Evolutionary conservation across 345 rosid species (phyloP).

Genomic region (Clausena lansium): DNA sequence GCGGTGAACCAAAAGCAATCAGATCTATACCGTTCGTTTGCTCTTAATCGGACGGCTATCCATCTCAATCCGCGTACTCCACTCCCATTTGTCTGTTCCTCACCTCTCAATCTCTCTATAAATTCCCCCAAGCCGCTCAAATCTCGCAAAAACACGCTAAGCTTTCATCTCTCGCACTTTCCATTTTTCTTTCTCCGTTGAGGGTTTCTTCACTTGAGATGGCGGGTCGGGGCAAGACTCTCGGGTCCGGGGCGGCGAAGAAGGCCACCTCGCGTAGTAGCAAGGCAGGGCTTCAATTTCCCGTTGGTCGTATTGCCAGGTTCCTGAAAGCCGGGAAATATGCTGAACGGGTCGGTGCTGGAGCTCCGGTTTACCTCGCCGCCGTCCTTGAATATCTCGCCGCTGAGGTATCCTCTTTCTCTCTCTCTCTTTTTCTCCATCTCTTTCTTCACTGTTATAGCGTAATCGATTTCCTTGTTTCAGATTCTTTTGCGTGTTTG

Average conservation of each 20-base stretch:
- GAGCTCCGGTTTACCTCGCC: constrained; percentile 94
- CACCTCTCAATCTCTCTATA: constrained; percentile 21
- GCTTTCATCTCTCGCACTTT: not conserved
- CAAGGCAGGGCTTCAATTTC: constrained; percentile 92
- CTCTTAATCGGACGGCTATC: constrained; percentile 31
- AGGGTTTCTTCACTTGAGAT: constrained; percentile 15
- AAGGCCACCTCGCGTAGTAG: constrained; percentile 97
- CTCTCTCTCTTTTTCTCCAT: no score
- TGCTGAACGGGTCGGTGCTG: constrained; percentile 95
- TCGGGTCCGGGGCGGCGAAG: constrained; percentile 80
- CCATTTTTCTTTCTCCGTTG: not conserved
- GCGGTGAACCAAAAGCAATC: constrained; percentile 19
- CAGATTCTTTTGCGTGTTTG: not conserved
- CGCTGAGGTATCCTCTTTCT: constrained; percentile 58
- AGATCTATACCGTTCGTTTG: constrained; percentile 25
- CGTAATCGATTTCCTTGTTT: no score
- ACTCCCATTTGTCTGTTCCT: constrained; percentile 33
- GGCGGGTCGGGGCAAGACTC: constrained; percentile 94
- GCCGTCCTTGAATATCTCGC: constrained; percentile 95
- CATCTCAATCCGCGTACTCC: constrained; percentile 27
- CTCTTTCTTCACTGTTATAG: not conserved
- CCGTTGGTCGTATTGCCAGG: constrained; percentile 93
- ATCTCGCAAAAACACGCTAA: not conserved
- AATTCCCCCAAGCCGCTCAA: constrained; percentile 6
- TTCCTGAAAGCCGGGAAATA: constrained; percentile 95